Percentiles rank a stretch among this genome's conserved stretches.
Conservation (phyloP, 768 basidiomycete species). For the Floccularia luteovirens region DNA sequence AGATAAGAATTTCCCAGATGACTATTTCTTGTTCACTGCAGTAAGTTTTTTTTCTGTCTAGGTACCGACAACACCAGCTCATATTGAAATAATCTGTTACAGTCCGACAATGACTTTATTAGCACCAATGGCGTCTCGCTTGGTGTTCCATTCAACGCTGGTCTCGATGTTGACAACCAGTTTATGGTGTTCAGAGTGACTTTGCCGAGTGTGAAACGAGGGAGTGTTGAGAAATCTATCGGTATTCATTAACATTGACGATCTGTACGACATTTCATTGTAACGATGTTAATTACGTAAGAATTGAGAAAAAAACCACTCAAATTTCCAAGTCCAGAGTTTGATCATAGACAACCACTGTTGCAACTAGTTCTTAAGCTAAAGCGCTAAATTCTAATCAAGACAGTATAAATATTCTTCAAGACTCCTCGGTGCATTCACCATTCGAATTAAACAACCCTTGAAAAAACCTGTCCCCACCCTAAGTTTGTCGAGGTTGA, state of each 20-base stretch:
- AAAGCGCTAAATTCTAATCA: too few relatives aligned
- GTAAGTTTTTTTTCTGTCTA: conserved; percentile 28
- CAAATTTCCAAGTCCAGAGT: too few relatives aligned
- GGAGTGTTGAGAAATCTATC: conserved; percentile 4
- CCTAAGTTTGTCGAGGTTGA: too few relatives aligned
- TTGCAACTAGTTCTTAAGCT: too few relatives aligned
- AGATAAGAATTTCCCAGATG: conserved; percentile 45
- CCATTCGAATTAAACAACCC: too few relatives aligned
- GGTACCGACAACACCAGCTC: not conserved
- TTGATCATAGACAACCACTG: too few relatives aligned
- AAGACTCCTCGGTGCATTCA: too few relatives aligned
- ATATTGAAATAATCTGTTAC: not conserved
- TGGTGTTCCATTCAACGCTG: conserved; percentile 45
- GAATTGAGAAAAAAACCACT: too few relatives aligned
- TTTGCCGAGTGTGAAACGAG: conserved; percentile 27
- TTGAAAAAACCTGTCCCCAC: too few relatives aligned
- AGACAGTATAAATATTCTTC: too few relatives aligned
- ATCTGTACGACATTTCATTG: too few relatives aligned
- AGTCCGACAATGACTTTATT: conserved; percentile 62
- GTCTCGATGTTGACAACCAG: conserved; percentile 52
- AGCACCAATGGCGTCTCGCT: conserved; percentile 43
- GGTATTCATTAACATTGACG: not conserved
- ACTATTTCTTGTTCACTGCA: conserved; percentile 61
- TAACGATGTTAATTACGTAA: too few relatives aligned
- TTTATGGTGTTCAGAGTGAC: conserved; percentile 57